Percentiles rank a stretch among this genome's conserved stretches.
These are phyloP conservation scores for Thymus quinquecostatus DNA, from an alignment of 257 asterid genomes.

Conservation along the genomic window DNA sequence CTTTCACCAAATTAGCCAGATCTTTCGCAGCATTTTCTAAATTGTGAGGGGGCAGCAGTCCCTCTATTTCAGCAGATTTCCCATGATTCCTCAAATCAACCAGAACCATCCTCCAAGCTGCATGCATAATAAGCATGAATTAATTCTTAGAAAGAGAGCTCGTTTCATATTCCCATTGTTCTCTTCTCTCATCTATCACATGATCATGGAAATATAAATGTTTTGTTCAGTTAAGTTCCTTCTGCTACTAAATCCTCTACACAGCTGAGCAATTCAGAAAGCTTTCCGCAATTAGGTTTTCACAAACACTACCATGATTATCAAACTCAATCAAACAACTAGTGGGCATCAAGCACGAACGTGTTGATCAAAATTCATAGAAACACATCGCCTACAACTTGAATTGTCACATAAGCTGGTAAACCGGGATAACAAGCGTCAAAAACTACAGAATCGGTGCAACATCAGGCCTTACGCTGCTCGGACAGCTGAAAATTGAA, in stretches of 20 bases:
- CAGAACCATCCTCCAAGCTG: constrained; percentile 80
- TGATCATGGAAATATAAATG: neutral
- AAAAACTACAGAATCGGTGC: neutral
- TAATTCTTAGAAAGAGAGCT: neutral
- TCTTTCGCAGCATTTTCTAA: constrained; percentile 83
- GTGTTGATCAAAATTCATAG: neutral
- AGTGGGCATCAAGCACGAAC: neutral
- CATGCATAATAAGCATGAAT: constrained; percentile 19
- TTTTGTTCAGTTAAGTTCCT: neutral
- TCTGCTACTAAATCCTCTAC: neutral
- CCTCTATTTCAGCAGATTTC: constrained; percentile 65
- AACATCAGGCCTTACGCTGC: neutral
- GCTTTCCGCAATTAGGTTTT: constrained; percentile 4
- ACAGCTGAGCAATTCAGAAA: neutral
- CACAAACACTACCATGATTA: constrained; percentile 8
- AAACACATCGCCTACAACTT: constrained; percentile 11
- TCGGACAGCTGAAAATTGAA: neutral
- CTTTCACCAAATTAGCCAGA: constrained; percentile 70
- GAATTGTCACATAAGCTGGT: neutral
- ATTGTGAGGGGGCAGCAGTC: constrained; percentile 67
- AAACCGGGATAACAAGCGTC: neutral
- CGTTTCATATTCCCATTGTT: neutral
- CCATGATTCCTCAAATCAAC: constrained; percentile 97
- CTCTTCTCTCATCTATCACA: constrained; percentile 20
- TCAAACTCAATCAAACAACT: constrained; percentile 5